Conservation (phyloP, 495 filamentous ascomycete genomes). For the Penicillium roqueforti region DNA sequence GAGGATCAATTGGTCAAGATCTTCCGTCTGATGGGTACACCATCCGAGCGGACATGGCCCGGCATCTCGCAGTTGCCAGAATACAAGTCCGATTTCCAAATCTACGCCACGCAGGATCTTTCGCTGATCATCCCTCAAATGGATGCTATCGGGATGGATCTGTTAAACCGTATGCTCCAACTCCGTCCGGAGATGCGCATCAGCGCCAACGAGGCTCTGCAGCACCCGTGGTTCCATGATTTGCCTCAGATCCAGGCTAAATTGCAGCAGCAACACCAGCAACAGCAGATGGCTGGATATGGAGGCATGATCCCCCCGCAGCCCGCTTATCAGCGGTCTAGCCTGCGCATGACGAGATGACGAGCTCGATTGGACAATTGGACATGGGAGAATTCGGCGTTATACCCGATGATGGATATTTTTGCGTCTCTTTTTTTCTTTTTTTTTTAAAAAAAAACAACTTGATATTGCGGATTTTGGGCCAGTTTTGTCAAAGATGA, state of each 20-base stretch:
- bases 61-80: slow-evolving; percentile 86
- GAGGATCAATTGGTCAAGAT: slow-evolving; percentile 94
- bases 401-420: slow-evolving; percentile 26
- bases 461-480: slow-evolving; percentile 1
- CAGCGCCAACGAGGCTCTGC: slow-evolving; percentile 74
- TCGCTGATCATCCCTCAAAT: slow-evolving; percentile 83
- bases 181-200: slow-evolving; percentile 88
- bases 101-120: slow-evolving; percentile 92
- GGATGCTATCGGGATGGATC: slow-evolving; percentile 77
- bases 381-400: slow-evolving; percentile 37
- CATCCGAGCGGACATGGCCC: slow-evolving; percentile 88
- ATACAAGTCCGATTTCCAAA: slow-evolving; percentile 89
- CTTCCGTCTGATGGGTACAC: slow-evolving; percentile 96
- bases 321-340: slow-evolving; percentile 32
- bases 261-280: slow-evolving; percentile 45
- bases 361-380: slow-evolving; percentile 29
- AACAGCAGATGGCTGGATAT: slow-evolving; percentile 43
- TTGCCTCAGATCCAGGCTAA: slow-evolving; percentile 50
- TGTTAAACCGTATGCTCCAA: slow-evolving; percentile 87
- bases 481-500: slow-evolving; percentile 2
- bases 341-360: slow-evolving; percentile 31
- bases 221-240: slow-evolving; percentile 87
- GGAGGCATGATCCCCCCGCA: slow-evolving; percentile 42
- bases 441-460: slow-evolving; percentile 9
- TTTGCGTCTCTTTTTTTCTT: slow-evolving; percentile 10